Percentiles rank a stretch among this genome's conserved stretches.
These are phyloP conservation scores for Aspergillus phoenicis DNA, from an alignment of 2,329 filamentous ascomycete genomes.

Conservation along the genomic window DNA sequence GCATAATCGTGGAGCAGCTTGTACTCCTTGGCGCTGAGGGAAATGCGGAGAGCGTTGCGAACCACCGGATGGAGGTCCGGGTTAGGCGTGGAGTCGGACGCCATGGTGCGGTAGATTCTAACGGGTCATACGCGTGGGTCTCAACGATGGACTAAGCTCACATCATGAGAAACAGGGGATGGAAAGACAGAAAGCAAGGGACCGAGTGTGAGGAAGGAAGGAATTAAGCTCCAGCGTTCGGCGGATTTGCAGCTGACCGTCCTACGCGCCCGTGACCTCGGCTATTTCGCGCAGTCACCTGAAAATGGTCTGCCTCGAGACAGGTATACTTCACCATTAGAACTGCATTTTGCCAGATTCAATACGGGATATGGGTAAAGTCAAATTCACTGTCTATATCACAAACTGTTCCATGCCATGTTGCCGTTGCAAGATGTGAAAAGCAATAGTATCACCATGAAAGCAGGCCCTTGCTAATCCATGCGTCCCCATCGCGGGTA, in stretches of 20 bases:
- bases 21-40: constrained; percentile 81
- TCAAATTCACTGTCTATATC: constrained; percentile 9
- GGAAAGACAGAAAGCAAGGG: constrained; percentile 3
- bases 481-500: neutral
- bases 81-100: constrained; percentile 21
- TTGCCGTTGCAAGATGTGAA: neutral
- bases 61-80: constrained; percentile 66
- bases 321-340: neutral
- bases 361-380: neutral
- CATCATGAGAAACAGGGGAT: constrained; percentile 3
- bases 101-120: constrained; percentile 25
- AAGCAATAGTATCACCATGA: constrained; percentile 7
- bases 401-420: neutral
- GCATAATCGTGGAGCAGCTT: constrained; percentile 80
- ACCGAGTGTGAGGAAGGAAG: neutral
- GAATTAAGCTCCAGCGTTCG: neutral
- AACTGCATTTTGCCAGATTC: neutral
- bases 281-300: constrained; percentile 13
- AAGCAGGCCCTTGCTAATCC: neutral
- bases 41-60: constrained; percentile 84
- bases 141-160: neutral
- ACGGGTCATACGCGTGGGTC: neutral
- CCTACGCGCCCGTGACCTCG: constrained; percentile 25
- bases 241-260: constrained; percentile 1
- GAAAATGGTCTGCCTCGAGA: neutral